Evolutionary conservation across 495 filamentous ascomycete species (phyloP), one percentile per base, ranked within the genome.

Genomic region (Aspergillus heteromorphus): DNA sequence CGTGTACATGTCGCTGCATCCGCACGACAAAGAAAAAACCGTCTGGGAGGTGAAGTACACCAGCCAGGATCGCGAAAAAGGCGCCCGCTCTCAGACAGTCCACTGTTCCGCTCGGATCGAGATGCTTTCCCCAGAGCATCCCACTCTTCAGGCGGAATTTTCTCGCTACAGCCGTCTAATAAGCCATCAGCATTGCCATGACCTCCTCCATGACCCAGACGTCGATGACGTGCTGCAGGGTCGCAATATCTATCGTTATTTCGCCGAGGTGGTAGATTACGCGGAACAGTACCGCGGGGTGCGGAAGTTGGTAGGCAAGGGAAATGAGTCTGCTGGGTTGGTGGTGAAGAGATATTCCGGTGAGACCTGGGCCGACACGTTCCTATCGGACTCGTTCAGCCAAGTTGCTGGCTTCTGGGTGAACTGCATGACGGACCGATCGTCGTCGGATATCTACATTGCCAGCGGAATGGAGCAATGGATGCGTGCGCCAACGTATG

Each of bases 321-420:
- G 60, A 2, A 65, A 48, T 16, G 68, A 79, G 40, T 77, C 65
- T 13, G 79, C 77, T 2, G 81, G 79, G 0, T 57, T 59, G 0
- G 71, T 82, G 10, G 51, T 68, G 0, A 73, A 71, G 56, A 61
- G 58, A n/a, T 66, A 75, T 34, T 53, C 54, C 11, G 59, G 62
- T 18, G 52, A 73, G 42, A 62, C 74, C 5, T 73, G 70, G 72
- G 64, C 71, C 0, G 76, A 80, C 36, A 55, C 65, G 0, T 51
- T 45, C 7, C 60, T 80, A 4, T 45, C 55, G 2, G 73, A 78
- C 34, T 57, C 42, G 10, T 82, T 83, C 55, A 66, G 72, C 53
- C 80, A 83, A 53, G 72, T 81, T 1, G 79, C 59, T 18, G 76
- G 79, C 0, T 70, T 83, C 20, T 81, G 63, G 61, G 73, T 80